phyloP scores from a whole-genome alignment of 208 protist genomes.

The Phytomonas francai region DNA sequence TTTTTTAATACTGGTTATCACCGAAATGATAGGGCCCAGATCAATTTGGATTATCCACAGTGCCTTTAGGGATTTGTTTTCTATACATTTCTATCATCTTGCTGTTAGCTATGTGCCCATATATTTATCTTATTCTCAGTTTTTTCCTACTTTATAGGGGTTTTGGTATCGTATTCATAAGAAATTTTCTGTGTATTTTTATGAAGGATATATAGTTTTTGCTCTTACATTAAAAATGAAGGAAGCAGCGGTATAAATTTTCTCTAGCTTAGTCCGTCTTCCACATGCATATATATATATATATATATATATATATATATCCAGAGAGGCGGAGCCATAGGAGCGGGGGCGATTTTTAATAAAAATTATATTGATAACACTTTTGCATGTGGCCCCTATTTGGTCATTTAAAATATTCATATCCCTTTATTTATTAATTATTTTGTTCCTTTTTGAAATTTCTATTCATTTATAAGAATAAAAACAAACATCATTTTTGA shows the following conservation, averaged over 20 bases:
- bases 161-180: conserved; percentile 1
- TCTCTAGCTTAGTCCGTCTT: background rate
- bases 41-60: too few species aligned
- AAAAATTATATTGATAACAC: conserved; percentile 1
- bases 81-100: background rate
- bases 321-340: background rate
- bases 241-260: too few species aligned
- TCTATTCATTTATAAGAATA: background rate
- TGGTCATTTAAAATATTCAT: conserved; percentile 8
- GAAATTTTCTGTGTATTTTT: conserved; percentile 2
- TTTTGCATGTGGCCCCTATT: conserved; percentile 1
- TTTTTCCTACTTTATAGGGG: background rate
- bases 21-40: too few species aligned
- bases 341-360: background rate
- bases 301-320: conserved; percentile 13
- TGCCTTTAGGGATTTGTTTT: conserved; percentile 3
- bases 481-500: conserved; percentile 1
- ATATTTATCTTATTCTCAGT: background rate
- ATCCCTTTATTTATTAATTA: conserved; percentile 1
- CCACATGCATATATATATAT: conserved; percentile 6
- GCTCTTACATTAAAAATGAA: background rate
- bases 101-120: background rate
- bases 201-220: background rate
- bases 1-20: background rate
- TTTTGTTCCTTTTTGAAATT: conserved; percentile 12